phyloP scores from a whole-genome alignment of 1,284 basidiomycete species.

The Trichosporon sp. region DNA sequence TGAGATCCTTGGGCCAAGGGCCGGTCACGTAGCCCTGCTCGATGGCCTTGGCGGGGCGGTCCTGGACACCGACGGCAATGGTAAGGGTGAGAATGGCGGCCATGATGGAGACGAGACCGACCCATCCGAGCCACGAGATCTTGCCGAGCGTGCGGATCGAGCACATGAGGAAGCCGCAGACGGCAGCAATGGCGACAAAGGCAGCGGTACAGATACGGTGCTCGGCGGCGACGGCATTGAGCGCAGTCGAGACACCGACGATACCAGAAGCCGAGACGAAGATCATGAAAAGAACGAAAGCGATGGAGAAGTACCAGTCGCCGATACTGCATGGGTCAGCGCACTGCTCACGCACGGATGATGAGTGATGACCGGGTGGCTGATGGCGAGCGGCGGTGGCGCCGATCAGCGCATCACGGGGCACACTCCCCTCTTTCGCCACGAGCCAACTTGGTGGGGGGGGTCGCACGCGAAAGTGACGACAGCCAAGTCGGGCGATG shows the following conservation, averaged over 20 bases:
- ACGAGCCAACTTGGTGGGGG: too few species aligned
- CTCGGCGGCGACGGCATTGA: constrained; percentile 53
- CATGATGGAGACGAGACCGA: constrained; percentile 42
- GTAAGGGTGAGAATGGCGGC: constrained; percentile 52
- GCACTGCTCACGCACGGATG: not conserved
- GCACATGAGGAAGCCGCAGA: constrained; percentile 42
- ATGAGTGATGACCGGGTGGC: constrained; percentile 1
- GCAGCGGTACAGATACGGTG: constrained; percentile 54
- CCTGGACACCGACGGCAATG: constrained; percentile 54
- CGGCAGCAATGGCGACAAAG: constrained; percentile 46
- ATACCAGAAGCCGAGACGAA: constrained; percentile 39
- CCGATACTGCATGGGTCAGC: constrained; percentile 23
- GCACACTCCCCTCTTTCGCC: too few species aligned
- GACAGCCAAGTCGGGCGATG: not conserved
- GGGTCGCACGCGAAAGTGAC: not conserved
- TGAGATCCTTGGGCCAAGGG: constrained; percentile 43
- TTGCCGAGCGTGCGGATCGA: constrained; percentile 51
- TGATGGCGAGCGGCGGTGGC: not conserved
- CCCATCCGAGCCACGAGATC: constrained; percentile 54
- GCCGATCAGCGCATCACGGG: not conserved
- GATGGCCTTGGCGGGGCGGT: constrained; percentile 47
- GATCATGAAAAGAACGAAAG: constrained; percentile 37
- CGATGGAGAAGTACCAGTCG: constrained; percentile 27
- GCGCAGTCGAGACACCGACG: constrained; percentile 51
- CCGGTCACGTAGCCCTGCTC: constrained; percentile 23